phyloP scores from a whole-genome alignment of 305 asterid genomes.

The Rubia peregrina region DNA sequence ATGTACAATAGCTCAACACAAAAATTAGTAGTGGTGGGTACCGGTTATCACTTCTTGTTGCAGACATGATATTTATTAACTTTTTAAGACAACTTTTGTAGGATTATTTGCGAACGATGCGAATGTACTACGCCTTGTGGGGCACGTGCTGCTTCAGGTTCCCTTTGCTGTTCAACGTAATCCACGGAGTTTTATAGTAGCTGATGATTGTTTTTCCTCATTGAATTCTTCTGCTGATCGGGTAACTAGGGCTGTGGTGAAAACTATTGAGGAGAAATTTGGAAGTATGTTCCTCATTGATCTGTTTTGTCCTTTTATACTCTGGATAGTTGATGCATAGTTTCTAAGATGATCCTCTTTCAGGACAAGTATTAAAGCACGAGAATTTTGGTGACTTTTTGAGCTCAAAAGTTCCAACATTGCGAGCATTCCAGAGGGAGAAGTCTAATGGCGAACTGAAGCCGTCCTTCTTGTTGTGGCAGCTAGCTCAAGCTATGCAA shows the following conservation, averaged over 20 bases:
- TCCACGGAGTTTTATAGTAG: constrained; percentile 73
- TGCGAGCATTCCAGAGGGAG: constrained; percentile 36
- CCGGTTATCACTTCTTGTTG: background rate
- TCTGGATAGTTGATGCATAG: constrained; percentile 15
- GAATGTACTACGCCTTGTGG: constrained; percentile 76
- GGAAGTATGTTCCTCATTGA: constrained; percentile 58
- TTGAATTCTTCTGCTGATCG: constrained; percentile 51
- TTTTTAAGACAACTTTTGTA: constrained; percentile 29
- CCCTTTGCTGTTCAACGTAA: constrained; percentile 67
- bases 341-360: constrained; percentile 29
- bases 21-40: background rate
- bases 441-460: constrained; percentile 53
- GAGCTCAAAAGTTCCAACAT: constrained; percentile 71
- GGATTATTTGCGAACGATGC: constrained; percentile 98
- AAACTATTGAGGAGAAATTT: constrained; percentile 68
- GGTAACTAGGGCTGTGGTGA: constrained; percentile 53
- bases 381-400: constrained; percentile 73
- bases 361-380: constrained; percentile 93
- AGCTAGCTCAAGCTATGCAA: constrained; percentile 59
- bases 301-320: background rate
- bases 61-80: background rate
- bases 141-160: constrained; percentile 82
- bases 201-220: constrained; percentile 72
- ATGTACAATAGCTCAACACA: background rate
- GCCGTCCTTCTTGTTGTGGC: constrained; percentile 36